Percentiles rank a stretch among this genome's conserved stretches.
Evolutionary conservation across 1,139 yeast species (phyloP).

Genomic region (Yarrowia galli): DNA sequence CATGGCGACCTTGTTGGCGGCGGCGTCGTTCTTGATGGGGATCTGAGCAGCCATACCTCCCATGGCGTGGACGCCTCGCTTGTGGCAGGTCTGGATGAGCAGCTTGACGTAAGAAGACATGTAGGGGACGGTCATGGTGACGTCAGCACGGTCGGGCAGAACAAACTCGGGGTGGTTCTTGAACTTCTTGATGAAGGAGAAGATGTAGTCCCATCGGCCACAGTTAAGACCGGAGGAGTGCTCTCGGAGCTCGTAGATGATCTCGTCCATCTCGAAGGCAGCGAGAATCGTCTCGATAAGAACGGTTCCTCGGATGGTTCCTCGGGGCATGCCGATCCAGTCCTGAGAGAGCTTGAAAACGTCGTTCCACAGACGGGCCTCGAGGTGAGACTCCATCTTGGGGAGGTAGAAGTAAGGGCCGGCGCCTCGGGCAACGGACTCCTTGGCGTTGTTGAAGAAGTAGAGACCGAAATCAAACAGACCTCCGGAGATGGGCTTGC

Average conservation of each 20-base stretch:
- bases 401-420: constrained; percentile 81
- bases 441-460: constrained; percentile 73
- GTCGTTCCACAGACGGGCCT: constrained; percentile 79
- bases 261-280: constrained; percentile 81
- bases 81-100: constrained; percentile 72
- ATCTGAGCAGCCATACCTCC: constrained; percentile 88
- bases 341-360: constrained; percentile 72
- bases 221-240: constrained; percentile 79
- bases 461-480: constrained; percentile 78
- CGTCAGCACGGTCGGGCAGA: constrained; percentile 74
- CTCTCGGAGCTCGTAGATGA: constrained; percentile 72
- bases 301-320: constrained; percentile 76
- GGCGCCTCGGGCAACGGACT: constrained; percentile 62
- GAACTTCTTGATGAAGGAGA: constrained; percentile 71
- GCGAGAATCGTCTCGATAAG: constrained; percentile 77
- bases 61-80: constrained; percentile 77
- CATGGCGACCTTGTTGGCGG: constrained; percentile 68
- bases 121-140: constrained; percentile 76
- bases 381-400: constrained; percentile 78
- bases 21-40: constrained; percentile 71
- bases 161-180: constrained; percentile 66
- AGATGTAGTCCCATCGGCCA: constrained; percentile 83
- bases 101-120: constrained; percentile 73
- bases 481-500: constrained; percentile 74
- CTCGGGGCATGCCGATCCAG: constrained; percentile 64